A percentile compares a stretch with the other conserved stretches of the same genome.
phyloP scores from a whole-genome alignment of 2,329 filamentous ascomycete species.

The Botrytis deweyae region DNA sequence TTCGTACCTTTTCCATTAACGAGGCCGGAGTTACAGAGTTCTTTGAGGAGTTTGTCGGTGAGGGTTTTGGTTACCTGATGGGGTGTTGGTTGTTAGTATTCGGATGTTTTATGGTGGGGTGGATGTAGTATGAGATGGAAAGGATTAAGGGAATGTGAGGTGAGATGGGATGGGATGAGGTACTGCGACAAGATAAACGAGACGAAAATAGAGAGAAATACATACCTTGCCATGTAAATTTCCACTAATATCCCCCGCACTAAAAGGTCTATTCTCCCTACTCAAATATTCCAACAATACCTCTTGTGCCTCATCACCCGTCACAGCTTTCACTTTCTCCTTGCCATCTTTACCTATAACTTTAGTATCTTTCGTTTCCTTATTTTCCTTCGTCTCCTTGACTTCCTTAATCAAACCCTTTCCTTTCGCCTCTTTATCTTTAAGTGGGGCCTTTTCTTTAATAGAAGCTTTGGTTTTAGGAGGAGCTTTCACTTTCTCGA shows the following conservation, averaged over 20 bases:
- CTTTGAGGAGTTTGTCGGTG: slow-evolving; percentile 60
- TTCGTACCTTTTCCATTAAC: slow-evolving; percentile 51
- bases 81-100: slow-evolving; percentile 17
- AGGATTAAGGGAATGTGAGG: not conserved
- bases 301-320: slow-evolving; percentile 38
- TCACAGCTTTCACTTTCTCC: slow-evolving; percentile 35
- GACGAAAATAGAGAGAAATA: not conserved
- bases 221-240: slow-evolving; percentile 59
- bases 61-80: slow-evolving; percentile 45
- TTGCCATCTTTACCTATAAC: slow-evolving; percentile 30
- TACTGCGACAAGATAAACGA: not conserved
- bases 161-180: not conserved
- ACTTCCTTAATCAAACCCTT: slow-evolving; percentile 9
- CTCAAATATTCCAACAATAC: slow-evolving; percentile 42
- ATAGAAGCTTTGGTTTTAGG: not conserved
- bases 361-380: not conserved
- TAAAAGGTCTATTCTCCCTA: slow-evolving; percentile 44
- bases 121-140: not conserved
- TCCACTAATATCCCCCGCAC: slow-evolving; percentile 54
- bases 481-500: slow-evolving; percentile 23
- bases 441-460: slow-evolving; percentile 20
- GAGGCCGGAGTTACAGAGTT: slow-evolving; percentile 58
- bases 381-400: not conserved
- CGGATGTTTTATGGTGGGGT: too few species aligned
- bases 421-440: slow-evolving; percentile 22